Evolutionary conservation across 306 rosid species (phyloP).

Genomic region (Sicyos baderoa): DNA sequence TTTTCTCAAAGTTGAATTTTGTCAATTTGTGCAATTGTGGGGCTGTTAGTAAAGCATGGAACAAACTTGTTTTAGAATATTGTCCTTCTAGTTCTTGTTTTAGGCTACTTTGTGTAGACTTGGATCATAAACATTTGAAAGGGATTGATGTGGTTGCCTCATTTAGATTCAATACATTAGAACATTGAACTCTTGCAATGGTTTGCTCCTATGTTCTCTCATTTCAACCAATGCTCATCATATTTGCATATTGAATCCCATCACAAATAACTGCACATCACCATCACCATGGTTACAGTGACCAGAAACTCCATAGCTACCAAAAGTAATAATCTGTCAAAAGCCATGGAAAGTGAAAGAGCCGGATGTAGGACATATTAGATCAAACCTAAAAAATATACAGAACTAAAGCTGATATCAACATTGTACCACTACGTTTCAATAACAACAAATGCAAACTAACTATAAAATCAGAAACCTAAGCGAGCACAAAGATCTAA

Average conservation of each 20-base stretch:
- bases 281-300: slow-evolving; percentile 86
- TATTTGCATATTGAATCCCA: background rate
- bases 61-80: background rate
- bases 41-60: background rate
- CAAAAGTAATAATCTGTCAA: slow-evolving; percentile 24
- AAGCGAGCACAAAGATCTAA: background rate
- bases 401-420: background rate
- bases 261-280: background rate
- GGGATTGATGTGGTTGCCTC: background rate
- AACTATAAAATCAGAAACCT: background rate
- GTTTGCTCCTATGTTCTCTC: background rate
- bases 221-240: too few species aligned
- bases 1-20: background rate
- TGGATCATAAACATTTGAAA: background rate
- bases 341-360: background rate
- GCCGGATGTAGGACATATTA: background rate
- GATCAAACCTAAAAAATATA: background rate
- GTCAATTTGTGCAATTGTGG: background rate
- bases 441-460: background rate
- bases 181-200: background rate
- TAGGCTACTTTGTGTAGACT: background rate
- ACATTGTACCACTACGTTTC: slow-evolving; percentile 26
- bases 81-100: background rate
- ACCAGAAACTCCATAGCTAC: slow-evolving; percentile 74
- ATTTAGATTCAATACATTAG: background rate